These are phyloP conservation scores for Cadophora gregata DNA, from an alignment of 2,329 filamentous ascomycete genomes.

Conservation along the genomic window DNA sequence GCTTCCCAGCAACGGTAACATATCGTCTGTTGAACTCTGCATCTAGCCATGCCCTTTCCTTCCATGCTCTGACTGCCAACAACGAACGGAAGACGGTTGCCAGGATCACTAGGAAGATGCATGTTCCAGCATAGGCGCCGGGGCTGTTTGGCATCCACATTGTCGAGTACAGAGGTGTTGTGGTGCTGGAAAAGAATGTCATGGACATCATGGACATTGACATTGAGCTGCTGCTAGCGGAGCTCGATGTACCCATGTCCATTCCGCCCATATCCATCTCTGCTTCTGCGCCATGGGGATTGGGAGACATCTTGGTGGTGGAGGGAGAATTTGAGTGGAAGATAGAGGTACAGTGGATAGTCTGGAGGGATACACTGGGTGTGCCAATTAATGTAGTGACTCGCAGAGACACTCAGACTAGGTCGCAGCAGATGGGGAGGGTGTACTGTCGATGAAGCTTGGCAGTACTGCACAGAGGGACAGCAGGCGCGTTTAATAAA, in stretches of 20 bases:
- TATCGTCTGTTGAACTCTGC: conserved; percentile 77
- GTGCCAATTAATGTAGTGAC: background rate
- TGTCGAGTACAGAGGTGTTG: conserved; percentile 68
- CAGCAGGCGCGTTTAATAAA: conserved; percentile 13
- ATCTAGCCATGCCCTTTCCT: conserved; percentile 70
- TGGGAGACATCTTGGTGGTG: conserved; percentile 15
- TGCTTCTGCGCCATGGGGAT: background rate
- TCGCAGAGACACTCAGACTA: conserved; percentile 8
- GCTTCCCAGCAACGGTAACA: conserved; percentile 70
- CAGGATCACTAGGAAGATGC: conserved; percentile 87
- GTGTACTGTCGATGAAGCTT: conserved; percentile 17
- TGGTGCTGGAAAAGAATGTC: conserved; percentile 68
- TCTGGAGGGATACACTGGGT: background rate
- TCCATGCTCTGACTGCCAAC: conserved; percentile 72
- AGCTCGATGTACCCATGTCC: conserved; percentile 29
- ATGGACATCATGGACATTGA: conserved; percentile 60
- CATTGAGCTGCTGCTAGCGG: conserved; percentile 35
- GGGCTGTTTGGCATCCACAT: conserved; percentile 74
- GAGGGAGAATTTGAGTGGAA: background rate
- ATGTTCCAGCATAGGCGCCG: conserved; percentile 84
- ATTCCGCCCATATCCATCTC: conserved; percentile 17
- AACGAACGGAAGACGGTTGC: conserved; percentile 72
- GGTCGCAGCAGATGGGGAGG: background rate
- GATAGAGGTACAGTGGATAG: background rate
- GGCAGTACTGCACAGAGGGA: conserved; percentile 16